phyloP scores from a whole-genome alignment of 306 rosid species.

The Rosa rugosa region DNA sequence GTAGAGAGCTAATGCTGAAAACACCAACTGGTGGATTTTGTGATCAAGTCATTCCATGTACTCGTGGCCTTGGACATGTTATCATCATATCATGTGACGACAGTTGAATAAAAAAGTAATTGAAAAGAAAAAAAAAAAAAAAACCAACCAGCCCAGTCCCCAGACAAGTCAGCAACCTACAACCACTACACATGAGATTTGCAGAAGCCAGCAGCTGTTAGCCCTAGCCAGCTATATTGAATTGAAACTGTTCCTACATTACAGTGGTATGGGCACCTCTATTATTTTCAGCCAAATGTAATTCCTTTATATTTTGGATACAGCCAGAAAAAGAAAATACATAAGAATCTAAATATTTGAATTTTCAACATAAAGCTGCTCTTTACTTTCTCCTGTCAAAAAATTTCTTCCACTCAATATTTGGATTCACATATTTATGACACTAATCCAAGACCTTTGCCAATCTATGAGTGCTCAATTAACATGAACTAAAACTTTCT shows the following conservation, averaged over 20 bases:
- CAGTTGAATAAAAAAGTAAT: neutral
- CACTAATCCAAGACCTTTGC: neutral
- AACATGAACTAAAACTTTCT: neutral
- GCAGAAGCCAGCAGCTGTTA: slow-evolving; percentile 1
- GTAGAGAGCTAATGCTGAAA: neutral
- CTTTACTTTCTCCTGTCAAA: neutral
- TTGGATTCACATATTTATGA: neutral
- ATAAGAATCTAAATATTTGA: neutral
- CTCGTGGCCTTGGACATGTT: neutral
- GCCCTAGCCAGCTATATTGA: neutral
- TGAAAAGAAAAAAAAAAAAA: neutral
- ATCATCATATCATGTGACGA: slow-evolving; percentile 3
- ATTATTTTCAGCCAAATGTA: neutral
- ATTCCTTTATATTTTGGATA: neutral
- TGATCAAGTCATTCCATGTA: neutral
- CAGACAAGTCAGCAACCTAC: slow-evolving; percentile 5
- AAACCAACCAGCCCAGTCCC: neutral
- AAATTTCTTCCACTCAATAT: neutral
- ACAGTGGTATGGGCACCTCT: slow-evolving; percentile 1
- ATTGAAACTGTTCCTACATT: slow-evolving; percentile 6
- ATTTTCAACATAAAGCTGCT: neutral
- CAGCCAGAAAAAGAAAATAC: neutral
- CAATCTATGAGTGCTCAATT: neutral
- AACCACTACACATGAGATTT: slow-evolving; percentile 5
- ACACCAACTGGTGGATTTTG: neutral